A percentile compares a stretch with the other conserved stretches of the same genome.
phyloP scores from a whole-genome alignment of 2,329 filamentous ascomycete genomes.

The Talaromyces rugulosus region DNA sequence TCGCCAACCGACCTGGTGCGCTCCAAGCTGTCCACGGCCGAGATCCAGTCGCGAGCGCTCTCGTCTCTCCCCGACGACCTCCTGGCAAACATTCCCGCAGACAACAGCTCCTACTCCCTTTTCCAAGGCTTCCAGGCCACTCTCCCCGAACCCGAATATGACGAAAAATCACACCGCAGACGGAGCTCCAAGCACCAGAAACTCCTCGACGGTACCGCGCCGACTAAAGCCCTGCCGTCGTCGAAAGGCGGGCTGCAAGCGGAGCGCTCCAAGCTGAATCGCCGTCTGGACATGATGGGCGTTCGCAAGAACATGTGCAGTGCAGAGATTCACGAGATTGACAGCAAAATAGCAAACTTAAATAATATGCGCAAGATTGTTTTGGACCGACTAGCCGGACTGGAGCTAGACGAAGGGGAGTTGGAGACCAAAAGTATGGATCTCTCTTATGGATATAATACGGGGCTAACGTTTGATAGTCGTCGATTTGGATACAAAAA shows the following conservation, averaged over 20 bases:
- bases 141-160: constrained; percentile 63
- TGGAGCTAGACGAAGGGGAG: constrained; percentile 87
- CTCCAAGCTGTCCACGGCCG: constrained; percentile 79
- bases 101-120: constrained; percentile 80
- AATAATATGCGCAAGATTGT: constrained; percentile 91
- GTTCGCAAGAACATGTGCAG: constrained; percentile 97
- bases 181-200: constrained; percentile 72
- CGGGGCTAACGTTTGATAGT: constrained; percentile 30
- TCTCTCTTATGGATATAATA: neutral
- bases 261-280: constrained; percentile 74
- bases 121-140: constrained; percentile 96
- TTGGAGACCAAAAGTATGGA: constrained; percentile 80
- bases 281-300: constrained; percentile 83
- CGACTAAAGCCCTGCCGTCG: constrained; percentile 55
- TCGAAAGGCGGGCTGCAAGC: constrained; percentile 70
- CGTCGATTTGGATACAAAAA: constrained; percentile 55
- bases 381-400: constrained; percentile 73
- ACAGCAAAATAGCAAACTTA: constrained; percentile 92
- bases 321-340: constrained; percentile 91
- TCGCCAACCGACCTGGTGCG: constrained; percentile 92
- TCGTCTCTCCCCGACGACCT: constrained; percentile 87
- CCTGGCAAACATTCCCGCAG: constrained; percentile 80
- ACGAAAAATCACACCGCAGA: constrained; percentile 64
- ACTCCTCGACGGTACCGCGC: constrained; percentile 59
- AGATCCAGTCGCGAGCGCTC: constrained; percentile 91